Conservation (phyloP, 2,329 filamentous ascomycete genomes). For the Penicillium sp. region DNA sequence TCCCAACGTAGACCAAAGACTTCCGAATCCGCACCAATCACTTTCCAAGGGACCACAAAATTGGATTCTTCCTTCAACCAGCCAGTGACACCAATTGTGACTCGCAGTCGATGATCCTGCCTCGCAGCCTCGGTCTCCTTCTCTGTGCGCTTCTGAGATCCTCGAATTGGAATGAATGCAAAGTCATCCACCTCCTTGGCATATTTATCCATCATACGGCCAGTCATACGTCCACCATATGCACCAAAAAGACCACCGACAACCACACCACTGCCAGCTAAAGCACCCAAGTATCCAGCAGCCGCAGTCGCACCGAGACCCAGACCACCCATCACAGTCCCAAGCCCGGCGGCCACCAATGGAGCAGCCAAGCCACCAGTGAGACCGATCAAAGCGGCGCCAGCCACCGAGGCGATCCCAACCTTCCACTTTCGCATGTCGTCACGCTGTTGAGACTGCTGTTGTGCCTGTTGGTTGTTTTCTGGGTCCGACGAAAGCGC, state of each 20-base stretch:
- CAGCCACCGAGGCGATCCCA: constrained; percentile 78
- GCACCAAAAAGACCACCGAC: constrained; percentile 86
- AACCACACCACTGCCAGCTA: constrained; percentile 72
- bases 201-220: constrained; percentile 84
- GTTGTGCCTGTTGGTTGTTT: constrained; percentile 47
- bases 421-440: constrained; percentile 69
- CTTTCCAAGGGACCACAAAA: constrained; percentile 70
- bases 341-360: constrained; percentile 70
- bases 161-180: constrained; percentile 69
- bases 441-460: constrained; percentile 62
- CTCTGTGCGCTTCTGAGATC: constrained; percentile 40
- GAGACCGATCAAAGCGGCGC: constrained; percentile 76
- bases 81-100: constrained; percentile 78
- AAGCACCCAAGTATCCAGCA: constrained; percentile 69
- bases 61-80: constrained; percentile 70
- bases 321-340: constrained; percentile 68
- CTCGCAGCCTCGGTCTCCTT: constrained; percentile 38
- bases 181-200: constrained; percentile 83
- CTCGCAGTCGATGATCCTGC: constrained; percentile 62
- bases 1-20: constrained; percentile 83
- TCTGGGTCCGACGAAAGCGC: constrained; percentile 72
- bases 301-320: constrained; percentile 69
- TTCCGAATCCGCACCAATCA: constrained; percentile 66
- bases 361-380: constrained; percentile 75
- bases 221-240: constrained; percentile 77